Evolutionary conservation across 2,329 filamentous ascomycete genomes (phyloP).

Genomic region (Aspergillus sp.): DNA sequence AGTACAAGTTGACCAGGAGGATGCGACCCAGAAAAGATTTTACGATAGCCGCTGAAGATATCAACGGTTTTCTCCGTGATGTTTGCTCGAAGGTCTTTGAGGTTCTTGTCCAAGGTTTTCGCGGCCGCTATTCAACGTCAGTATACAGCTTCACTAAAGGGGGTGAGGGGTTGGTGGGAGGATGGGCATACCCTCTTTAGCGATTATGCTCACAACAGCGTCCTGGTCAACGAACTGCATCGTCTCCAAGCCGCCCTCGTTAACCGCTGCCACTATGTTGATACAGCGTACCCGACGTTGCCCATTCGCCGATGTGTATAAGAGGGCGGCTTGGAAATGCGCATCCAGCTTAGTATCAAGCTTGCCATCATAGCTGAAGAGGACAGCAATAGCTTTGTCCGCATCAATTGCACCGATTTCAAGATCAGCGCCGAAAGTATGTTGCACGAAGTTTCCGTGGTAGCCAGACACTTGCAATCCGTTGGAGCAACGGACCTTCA

Average conservation of each 20-base stretch:
- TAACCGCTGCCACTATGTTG: constrained; percentile 91
- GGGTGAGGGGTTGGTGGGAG: background rate
- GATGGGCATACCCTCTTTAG: constrained; percentile 67
- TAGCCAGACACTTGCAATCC: constrained; percentile 92
- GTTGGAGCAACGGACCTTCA: constrained; percentile 98
- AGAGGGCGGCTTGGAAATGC: constrained; percentile 91
- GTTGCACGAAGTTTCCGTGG: constrained; percentile 93
- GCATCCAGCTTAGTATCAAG: constrained; percentile 95
- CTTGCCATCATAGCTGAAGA: constrained; percentile 95
- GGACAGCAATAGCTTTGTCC: constrained; percentile 88
- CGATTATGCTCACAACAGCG: constrained; percentile 81
- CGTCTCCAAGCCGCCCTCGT: constrained; percentile 74
- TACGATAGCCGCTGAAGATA: constrained; percentile 86
- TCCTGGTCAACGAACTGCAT: constrained; percentile 97
- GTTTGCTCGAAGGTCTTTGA: constrained; percentile 81
- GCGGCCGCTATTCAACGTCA: constrained; percentile 61
- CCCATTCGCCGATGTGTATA: constrained; percentile 89
- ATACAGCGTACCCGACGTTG: constrained; percentile 88
- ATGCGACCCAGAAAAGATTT: constrained; percentile 82
- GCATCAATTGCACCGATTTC: constrained; percentile 91
- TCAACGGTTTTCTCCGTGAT: constrained; percentile 92
- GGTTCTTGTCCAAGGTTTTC: constrained; percentile 71
- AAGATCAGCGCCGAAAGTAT: constrained; percentile 90
- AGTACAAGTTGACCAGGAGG: constrained; percentile 91
- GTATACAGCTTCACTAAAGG: constrained; percentile 12